A percentile compares a stretch with the other conserved stretches of the same genome.
These are phyloP conservation scores for Trichosporon coremiiforme DNA, from an alignment of 1,284 basidiomycete species.

Conservation along the genomic window DNA sequence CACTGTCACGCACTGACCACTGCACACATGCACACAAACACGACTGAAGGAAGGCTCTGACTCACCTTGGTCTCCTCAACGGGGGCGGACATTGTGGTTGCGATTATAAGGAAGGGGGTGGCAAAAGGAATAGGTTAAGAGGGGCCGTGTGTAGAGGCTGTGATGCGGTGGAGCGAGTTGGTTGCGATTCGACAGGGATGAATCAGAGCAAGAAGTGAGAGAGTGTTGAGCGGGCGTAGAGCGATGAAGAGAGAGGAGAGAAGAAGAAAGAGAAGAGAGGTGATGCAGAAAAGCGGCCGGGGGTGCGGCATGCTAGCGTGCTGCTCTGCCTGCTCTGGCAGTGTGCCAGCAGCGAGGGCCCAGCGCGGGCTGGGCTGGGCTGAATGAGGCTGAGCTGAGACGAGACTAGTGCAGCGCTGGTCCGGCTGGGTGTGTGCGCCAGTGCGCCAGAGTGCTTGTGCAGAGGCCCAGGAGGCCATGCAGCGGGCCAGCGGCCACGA, in stretches of 20 bases:
- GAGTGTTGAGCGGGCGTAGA: conserved; percentile 16
- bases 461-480: not conserved
- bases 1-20: conserved; percentile 6
- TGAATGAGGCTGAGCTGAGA: not conserved
- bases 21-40: conserved; percentile 5
- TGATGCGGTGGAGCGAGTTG: conserved; percentile 1
- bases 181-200: conserved; percentile 17
- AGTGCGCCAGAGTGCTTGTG: conserved; percentile 13
- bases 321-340: not conserved
- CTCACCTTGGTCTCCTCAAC: conserved; percentile 36
- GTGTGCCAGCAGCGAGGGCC: too few species aligned
- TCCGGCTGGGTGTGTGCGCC: not conserved
- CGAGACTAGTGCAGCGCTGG: not conserved
- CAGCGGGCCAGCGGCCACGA: conserved; percentile 6
- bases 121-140: conserved; percentile 15
- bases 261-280: conserved; percentile 7
- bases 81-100: conserved; percentile 31
- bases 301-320: conserved; percentile 14
- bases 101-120: conserved; percentile 22
- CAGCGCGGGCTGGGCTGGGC: too few species aligned
- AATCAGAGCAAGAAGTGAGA: conserved; percentile 18
- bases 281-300: not conserved
- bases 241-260: conserved; percentile 13
- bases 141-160: conserved; percentile 11
- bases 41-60: not conserved